Percentiles rank a stretch among this genome's conserved stretches.
These are phyloP conservation scores for Candida peoriensis DNA, from an alignment of 805 yeast species.

Conservation along the genomic window DNA sequence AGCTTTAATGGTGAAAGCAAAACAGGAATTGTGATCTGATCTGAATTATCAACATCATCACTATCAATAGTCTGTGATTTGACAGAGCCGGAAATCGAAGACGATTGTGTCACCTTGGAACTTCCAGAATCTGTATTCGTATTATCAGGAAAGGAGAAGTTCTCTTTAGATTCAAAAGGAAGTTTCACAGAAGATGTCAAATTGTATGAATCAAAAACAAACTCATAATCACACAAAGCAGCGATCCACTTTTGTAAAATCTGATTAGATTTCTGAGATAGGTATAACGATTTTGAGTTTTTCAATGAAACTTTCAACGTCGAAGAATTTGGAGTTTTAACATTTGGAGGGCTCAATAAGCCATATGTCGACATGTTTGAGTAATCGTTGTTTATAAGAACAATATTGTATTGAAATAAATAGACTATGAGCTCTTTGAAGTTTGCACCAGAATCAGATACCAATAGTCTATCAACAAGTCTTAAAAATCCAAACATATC, in stretches of 20 bases:
- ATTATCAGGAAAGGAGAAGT: background rate
- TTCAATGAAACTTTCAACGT: conserved; percentile 15
- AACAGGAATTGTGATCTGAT: conserved; percentile 18
- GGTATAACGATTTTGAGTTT: conserved; percentile 18
- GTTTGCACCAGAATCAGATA: conserved; percentile 24
- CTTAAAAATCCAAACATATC: conserved; percentile 32
- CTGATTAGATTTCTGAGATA: conserved; percentile 24
- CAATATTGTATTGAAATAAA: conserved; percentile 26
- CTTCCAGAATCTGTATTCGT: background rate
- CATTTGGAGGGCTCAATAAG: conserved; percentile 6
- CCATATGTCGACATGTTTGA: conserved; percentile 5
- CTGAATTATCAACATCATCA: conserved; percentile 1
- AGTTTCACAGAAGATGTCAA: conserved; percentile 29
- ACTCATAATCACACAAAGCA: conserved; percentile 30
- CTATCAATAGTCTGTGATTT: conserved; percentile 1
- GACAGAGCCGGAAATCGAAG: background rate
- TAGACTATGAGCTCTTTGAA: conserved; percentile 28
- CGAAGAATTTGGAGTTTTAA: conserved; percentile 18
- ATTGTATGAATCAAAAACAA: conserved; percentile 24
- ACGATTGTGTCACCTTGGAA: background rate
- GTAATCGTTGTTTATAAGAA: conserved; percentile 11
- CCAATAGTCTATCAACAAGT: conserved; percentile 29
- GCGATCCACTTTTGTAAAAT: conserved; percentile 38
- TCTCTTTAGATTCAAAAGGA: conserved; percentile 3
- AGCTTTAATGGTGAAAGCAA: conserved; percentile 18